Evolutionary conservation across 306 rosid species (phyloP).

Genomic region (Lathyrus sativus): DNA sequence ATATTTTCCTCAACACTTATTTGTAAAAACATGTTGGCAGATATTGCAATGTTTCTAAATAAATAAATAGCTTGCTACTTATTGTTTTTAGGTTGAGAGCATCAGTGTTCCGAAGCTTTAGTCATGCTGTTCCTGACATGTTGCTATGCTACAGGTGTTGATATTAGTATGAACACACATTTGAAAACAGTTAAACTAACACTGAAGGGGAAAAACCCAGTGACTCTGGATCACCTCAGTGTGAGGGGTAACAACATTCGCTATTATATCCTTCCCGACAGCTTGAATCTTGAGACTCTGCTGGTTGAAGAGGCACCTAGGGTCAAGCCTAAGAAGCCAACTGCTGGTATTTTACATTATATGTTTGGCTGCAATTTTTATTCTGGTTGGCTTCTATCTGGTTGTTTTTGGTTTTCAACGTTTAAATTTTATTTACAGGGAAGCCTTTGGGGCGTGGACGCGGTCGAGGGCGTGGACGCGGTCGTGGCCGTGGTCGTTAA

Average conservation of each 20-base stretch:
- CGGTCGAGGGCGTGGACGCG: constrained; percentile 82
- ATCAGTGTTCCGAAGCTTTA: constrained; percentile 25
- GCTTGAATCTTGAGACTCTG: constrained; percentile 54
- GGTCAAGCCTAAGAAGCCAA: constrained; percentile 94
- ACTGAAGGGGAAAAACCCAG: constrained; percentile 89
- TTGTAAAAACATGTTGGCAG: neutral
- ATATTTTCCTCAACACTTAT: neutral
- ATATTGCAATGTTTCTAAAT: constrained; percentile 6
- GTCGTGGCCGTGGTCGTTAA: constrained; percentile 84
- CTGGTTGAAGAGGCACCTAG: constrained; percentile 64
- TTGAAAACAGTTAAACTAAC: constrained; percentile 90
- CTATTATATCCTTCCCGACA: constrained; percentile 64
- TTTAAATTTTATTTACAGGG: constrained; percentile 52
- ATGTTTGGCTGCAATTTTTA: neutral
- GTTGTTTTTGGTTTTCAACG: constrained; percentile 13
- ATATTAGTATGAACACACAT: constrained; percentile 69
- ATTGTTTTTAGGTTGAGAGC: constrained; percentile 23
- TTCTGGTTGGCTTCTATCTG: neutral
- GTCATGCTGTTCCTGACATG: constrained; percentile 34
- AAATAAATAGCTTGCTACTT: constrained; percentile 21
- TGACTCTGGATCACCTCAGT: constrained; percentile 90
- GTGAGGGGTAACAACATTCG: constrained; percentile 94
- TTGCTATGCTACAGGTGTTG: constrained; percentile 54
- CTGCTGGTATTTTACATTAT: constrained; percentile 64
- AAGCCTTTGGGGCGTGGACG: constrained; percentile 80